Percentiles rank a stretch among this genome's conserved stretches.
Evolutionary conservation across 2,329 filamentous ascomycete species (phyloP).

Genomic region (Cadophora sp.): DNA sequence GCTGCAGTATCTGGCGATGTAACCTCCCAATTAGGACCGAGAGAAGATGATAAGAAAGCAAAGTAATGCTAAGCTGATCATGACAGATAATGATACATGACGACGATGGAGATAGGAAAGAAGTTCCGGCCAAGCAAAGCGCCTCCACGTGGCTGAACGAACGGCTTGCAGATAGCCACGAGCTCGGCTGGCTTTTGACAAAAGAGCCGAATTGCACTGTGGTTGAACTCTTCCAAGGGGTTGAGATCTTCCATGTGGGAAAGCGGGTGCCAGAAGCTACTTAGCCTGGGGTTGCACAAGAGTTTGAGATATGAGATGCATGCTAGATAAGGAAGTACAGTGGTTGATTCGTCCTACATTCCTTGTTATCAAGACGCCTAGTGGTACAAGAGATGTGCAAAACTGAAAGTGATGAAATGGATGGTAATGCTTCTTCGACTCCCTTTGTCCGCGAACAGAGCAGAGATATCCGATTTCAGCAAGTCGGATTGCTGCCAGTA

Average conservation of each 20-base stretch:
- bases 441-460: background rate
- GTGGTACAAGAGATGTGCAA: background rate
- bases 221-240: background rate
- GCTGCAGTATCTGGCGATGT: background rate
- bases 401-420: background rate
- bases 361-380: background rate
- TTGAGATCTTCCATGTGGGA: background rate
- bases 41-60: background rate
- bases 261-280: background rate
- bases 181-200: background rate
- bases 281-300: slow-evolving; percentile 10
- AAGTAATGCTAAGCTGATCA: slow-evolving; percentile 7
- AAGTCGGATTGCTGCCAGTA: slow-evolving; percentile 5
- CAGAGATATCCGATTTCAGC: background rate
- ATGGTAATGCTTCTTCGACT: background rate
- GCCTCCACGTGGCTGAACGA: slow-evolving; percentile 12
- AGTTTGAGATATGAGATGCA: slow-evolving; percentile 13
- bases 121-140: background rate
- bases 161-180: slow-evolving; percentile 1
- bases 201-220: background rate
- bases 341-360: background rate
- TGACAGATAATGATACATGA: background rate
- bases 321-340: slow-evolving; percentile 10
- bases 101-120: background rate
- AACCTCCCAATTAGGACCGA: background rate